Conservation (phyloP, 2,329 filamentous ascomycete species). For the Akanthomyces dipterigenus region DNA sequence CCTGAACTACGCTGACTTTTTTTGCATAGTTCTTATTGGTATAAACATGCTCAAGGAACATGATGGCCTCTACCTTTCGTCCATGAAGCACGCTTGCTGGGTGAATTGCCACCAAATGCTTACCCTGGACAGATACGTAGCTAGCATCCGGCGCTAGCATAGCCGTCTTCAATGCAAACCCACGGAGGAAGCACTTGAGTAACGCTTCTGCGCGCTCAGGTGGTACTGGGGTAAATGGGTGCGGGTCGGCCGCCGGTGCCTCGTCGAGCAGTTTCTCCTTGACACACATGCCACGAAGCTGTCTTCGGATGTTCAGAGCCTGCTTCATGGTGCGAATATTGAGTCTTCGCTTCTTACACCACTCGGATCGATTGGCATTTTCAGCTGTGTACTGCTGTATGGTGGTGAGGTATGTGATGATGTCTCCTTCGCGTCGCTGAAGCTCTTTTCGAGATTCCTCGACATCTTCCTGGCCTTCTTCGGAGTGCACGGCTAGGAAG, state of each 20-base stretch:
- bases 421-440: constrained; percentile 54
- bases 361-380: constrained; percentile 45
- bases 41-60: constrained; percentile 62
- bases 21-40: constrained; percentile 62
- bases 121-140: constrained; percentile 54
- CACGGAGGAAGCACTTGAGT: constrained; percentile 55
- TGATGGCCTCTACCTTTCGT: constrained; percentile 57
- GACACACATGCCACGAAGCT: constrained; percentile 50
- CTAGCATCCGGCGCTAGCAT: constrained; percentile 53
- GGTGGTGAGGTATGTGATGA: constrained; percentile 57
- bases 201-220: constrained; percentile 49
- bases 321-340: constrained; percentile 56
- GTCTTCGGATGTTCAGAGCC: constrained; percentile 54
- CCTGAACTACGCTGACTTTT: constrained; percentile 56
- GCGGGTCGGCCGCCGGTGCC: constrained; percentile 42
- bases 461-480: constrained; percentile 48
- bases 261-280: constrained; percentile 44
- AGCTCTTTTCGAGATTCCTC: constrained; percentile 50
- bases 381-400: constrained; percentile 56
- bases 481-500: constrained; percentile 52
- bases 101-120: constrained; percentile 55
- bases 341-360: constrained; percentile 53
- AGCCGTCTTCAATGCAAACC: constrained; percentile 56
- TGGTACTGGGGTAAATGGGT: constrained; percentile 47
- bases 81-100: constrained; percentile 57